Evolutionary conservation across 257 asterid genomes (phyloP).

Genomic region (Forsythia viridissima): DNA sequence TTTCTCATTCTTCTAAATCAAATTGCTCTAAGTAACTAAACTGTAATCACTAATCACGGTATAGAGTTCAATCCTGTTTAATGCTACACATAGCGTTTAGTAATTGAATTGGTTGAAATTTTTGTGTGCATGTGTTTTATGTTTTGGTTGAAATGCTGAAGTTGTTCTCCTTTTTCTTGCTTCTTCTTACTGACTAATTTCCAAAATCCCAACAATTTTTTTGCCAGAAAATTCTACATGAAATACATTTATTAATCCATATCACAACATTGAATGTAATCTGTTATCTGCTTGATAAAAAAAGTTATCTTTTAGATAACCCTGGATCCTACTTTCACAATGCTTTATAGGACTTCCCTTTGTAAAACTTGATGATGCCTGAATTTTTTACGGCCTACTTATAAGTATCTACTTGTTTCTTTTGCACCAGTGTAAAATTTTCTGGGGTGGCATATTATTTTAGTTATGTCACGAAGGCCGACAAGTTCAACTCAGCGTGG

Average conservation of each 20-base stretch:
- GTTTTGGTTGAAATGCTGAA: too few species aligned
- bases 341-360: background rate
- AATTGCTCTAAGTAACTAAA: background rate
- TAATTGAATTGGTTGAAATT: background rate
- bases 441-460: background rate
- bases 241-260: background rate
- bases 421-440: constrained; percentile 3
- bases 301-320: background rate
- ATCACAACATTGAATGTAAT: background rate
- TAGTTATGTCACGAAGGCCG: constrained; percentile 46
- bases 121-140: background rate
- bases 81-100: background rate
- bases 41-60: background rate
- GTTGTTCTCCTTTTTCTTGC: background rate
- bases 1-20: background rate
- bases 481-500: constrained; percentile 37
- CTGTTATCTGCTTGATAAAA: background rate
- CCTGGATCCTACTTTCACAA: background rate
- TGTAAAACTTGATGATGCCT: background rate
- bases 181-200: background rate
- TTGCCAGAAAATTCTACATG: background rate
- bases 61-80: background rate
- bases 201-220: background rate
- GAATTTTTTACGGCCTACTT: background rate
- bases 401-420: background rate